These are phyloP conservation scores for Vitellaria paradoxa DNA, from an alignment of 179 eudicot species.

Conservation along the genomic window DNA sequence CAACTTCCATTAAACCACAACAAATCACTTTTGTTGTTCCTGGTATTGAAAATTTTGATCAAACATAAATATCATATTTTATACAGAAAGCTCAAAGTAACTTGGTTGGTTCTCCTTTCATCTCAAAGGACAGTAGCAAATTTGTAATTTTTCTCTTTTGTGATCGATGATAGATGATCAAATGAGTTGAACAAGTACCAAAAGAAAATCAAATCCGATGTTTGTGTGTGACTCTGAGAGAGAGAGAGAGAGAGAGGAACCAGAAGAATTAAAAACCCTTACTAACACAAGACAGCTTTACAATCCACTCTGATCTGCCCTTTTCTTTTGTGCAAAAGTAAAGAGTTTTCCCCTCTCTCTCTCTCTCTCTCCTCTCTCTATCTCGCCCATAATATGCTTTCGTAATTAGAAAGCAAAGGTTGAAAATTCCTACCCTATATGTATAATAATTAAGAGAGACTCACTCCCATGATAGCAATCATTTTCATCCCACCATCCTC, in stretches of 20 bases:
- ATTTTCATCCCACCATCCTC: not conserved
- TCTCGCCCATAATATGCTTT: slow-evolving; percentile 18
- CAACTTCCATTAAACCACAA: slow-evolving; percentile 97
- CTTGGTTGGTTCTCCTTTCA: too few relatives aligned
- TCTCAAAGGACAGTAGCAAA: too few relatives aligned
- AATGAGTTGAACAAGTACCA: slow-evolving; percentile 5
- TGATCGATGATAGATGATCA: not conserved
- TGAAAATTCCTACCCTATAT: not conserved
- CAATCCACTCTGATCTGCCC: too few relatives aligned
- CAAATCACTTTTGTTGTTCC: slow-evolving; percentile 88
- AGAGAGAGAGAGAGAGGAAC: too few relatives aligned
- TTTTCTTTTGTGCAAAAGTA: too few relatives aligned
- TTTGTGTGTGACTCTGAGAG: too few relatives aligned
- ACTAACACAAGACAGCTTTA: too few relatives aligned
- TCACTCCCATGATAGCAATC: slow-evolving; percentile 11
- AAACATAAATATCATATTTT: slow-evolving; percentile 58
- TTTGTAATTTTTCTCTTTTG: too few relatives aligned
- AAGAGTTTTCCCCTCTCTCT: not conserved
- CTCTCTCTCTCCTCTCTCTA: too few relatives aligned
- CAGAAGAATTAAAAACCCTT: not conserved
- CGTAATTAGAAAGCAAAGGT: slow-evolving; percentile 23
- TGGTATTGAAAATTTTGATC: slow-evolving; percentile 68
- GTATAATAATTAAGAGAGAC: not conserved
- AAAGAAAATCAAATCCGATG: slow-evolving; percentile 24
- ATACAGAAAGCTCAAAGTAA: too few relatives aligned